These are phyloP conservation scores for Pseudocercospora ulei DNA, from an alignment of 2,329 filamentous ascomycete species.

Conservation along the genomic window DNA sequence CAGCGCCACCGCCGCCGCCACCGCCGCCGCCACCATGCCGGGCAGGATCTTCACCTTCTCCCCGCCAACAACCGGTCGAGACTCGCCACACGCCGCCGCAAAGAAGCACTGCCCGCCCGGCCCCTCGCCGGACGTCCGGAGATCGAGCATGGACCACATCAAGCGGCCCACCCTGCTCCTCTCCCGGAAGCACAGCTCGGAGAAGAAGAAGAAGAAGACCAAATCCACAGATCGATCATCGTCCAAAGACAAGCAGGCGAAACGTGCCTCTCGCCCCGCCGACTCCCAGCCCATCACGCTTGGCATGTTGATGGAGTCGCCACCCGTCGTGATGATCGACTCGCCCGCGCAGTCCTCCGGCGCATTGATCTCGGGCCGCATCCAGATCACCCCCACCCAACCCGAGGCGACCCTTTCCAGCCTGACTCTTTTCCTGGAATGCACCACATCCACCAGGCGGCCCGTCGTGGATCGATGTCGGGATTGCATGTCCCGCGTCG, in stretches of 20 bases:
- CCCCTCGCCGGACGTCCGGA: conserved; percentile 15
- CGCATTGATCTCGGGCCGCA: conserved; percentile 72
- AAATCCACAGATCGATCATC: conserved; percentile 27
- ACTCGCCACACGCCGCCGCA: conserved; percentile 16
- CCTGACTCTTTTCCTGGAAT: conserved; percentile 62
- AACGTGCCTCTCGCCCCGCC: conserved; percentile 19
- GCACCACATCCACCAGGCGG: conserved; percentile 66
- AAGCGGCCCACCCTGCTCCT: conserved; percentile 28
- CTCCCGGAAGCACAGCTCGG: conserved; percentile 19
- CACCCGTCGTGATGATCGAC: conserved; percentile 76
- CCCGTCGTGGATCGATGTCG: conserved; percentile 70
- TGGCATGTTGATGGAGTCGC: conserved; percentile 65
- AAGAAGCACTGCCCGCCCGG: conserved; percentile 16
- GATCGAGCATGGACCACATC: conserved; percentile 33
- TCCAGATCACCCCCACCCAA: conserved; percentile 64
- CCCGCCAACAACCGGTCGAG: conserved; percentile 10
- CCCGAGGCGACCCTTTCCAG: conserved; percentile 55
- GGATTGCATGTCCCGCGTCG: conserved; percentile 62
- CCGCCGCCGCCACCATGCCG: conserved; percentile 25
- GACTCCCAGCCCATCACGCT: conserved; percentile 43
- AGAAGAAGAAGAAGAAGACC: conserved; percentile 17
- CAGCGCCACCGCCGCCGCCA: conserved; percentile 5
- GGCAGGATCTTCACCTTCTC: conserved; percentile 27
- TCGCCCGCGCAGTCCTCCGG: conserved; percentile 64
- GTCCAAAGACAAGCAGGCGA: conserved; percentile 28